phyloP scores from a whole-genome alignment of 225 moss, liverwort and hornwort species.

The Straminergon stramineum region DNA sequence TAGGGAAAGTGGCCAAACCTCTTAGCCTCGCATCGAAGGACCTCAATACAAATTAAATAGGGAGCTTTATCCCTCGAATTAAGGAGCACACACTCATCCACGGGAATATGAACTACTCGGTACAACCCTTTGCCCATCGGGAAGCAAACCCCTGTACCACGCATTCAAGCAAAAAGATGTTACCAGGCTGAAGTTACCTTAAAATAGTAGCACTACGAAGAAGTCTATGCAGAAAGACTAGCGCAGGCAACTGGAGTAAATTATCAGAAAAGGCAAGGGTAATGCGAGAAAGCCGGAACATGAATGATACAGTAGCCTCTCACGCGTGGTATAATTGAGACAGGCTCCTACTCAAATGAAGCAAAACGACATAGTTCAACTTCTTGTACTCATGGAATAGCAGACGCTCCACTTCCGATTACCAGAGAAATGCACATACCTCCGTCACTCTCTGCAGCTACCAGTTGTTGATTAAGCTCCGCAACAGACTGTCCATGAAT shows the following conservation, averaged over 20 bases:
- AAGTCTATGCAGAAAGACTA: background rate
- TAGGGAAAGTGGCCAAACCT: conserved; percentile 37
- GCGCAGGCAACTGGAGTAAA: background rate
- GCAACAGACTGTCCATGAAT: conserved; percentile 62
- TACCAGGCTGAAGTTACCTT: background rate
- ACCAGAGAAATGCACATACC: conserved; percentile 33
- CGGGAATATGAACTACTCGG: conserved; percentile 91
- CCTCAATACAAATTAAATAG: conserved; percentile 85
- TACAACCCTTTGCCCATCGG: conserved; percentile 87
- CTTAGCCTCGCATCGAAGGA: conserved; percentile 75
- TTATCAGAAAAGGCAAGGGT: background rate
- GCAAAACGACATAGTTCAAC: background rate
- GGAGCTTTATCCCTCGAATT: conserved; percentile 99
- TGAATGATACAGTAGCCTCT: background rate
- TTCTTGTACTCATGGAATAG: background rate
- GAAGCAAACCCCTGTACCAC: conserved; percentile 78
- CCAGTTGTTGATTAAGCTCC: conserved; percentile 87
- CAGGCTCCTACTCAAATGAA: background rate
- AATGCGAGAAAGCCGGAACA: background rate
- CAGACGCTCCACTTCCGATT: background rate
- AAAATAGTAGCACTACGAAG: background rate
- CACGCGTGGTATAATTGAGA: background rate
- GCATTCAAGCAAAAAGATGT: conserved; percentile 2
- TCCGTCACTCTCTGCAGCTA: conserved; percentile 82
- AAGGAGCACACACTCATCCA: conserved; percentile 80